Evolutionary conservation across 179 eudicot genomes (phyloP).

Genomic region (Actinidia arguta): DNA sequence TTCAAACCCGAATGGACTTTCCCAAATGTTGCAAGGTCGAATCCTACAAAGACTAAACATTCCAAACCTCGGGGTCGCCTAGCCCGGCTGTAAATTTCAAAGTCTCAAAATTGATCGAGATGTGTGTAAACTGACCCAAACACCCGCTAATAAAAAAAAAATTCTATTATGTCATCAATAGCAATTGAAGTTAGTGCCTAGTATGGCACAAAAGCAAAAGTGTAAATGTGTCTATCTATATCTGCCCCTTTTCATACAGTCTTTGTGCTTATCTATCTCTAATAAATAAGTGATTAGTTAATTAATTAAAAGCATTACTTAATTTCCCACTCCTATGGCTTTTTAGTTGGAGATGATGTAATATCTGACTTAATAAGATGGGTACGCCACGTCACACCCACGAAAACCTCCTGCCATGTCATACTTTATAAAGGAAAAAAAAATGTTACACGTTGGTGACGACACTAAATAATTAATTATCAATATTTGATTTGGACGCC

Average conservation of each 20-base stretch:
- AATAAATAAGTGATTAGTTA: not conserved
- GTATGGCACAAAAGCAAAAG: conserved; percentile 11
- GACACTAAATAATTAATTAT: not conserved
- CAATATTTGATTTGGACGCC: not conserved
- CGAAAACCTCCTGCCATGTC: not conserved
- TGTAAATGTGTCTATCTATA: conserved; percentile 34
- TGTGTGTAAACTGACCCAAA: no score
- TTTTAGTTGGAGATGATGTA: conserved; percentile 38
- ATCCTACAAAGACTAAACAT: no score
- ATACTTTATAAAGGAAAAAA: not conserved
- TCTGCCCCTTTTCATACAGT: not conserved
- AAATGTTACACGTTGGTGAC: not conserved
- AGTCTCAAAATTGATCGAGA: no score
- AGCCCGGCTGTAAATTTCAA: no score
- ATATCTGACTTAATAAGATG: conserved; percentile 25
- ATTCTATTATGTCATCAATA: conserved; percentile 18
- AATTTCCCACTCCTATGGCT: conserved; percentile 26
- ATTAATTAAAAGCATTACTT: not conserved
- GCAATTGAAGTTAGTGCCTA: conserved; percentile 1
- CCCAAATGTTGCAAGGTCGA: no score
- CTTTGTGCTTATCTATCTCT: not conserved
- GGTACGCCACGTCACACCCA: conserved; percentile 31
- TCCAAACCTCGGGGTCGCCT: no score
- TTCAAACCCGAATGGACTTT: no score
- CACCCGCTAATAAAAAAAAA: no score